A percentile compares a stretch with the other conserved stretches of the same genome.
Conservation (phyloP, 805 yeast genomes). For the Wickerhamomyces sydowiorum region DNA sequence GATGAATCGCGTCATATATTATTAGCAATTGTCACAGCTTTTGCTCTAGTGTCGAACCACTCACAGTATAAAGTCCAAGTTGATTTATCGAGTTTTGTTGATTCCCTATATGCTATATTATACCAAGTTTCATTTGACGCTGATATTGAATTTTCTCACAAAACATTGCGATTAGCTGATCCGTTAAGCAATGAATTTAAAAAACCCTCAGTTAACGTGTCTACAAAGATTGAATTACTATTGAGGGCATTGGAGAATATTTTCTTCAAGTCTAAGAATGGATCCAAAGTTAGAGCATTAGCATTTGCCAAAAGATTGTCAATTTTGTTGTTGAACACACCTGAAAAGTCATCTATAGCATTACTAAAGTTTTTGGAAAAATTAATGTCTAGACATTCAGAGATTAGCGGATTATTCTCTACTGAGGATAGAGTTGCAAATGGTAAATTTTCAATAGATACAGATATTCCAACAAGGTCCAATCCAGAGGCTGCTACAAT, state of each 20-base stretch:
- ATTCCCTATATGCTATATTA: constrained; percentile 64
- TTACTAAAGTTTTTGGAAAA: constrained; percentile 73
- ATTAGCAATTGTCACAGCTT: constrained; percentile 84
- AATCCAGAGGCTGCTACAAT: constrained; percentile 86
- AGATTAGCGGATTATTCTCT: constrained; percentile 68
- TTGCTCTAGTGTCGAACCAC: constrained; percentile 76
- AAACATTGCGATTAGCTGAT: constrained; percentile 73
- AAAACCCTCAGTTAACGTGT: constrained; percentile 74
- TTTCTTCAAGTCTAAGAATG: constrained; percentile 71
- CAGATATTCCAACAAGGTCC: constrained; percentile 62
- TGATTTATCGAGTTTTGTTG: constrained; percentile 77
- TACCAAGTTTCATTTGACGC: constrained; percentile 70
- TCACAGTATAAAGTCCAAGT: constrained; percentile 65
- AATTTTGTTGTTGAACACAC: constrained; percentile 61
- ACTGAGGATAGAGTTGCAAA: constrained; percentile 87
- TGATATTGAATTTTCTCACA: constrained; percentile 81
- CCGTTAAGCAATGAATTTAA: constrained; percentile 47
- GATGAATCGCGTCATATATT: constrained; percentile 63
- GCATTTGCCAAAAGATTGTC: constrained; percentile 83
- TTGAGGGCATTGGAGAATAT: constrained; percentile 73
- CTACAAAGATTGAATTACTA: constrained; percentile 83
- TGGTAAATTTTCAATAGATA: constrained; percentile 66
- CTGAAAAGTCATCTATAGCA: constrained; percentile 84
- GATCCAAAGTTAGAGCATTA: constrained; percentile 59
- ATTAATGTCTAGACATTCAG: constrained; percentile 64